Evolutionary conservation across 441 rosid species (phyloP).

Genomic region (Pelargonium australe): DNA sequence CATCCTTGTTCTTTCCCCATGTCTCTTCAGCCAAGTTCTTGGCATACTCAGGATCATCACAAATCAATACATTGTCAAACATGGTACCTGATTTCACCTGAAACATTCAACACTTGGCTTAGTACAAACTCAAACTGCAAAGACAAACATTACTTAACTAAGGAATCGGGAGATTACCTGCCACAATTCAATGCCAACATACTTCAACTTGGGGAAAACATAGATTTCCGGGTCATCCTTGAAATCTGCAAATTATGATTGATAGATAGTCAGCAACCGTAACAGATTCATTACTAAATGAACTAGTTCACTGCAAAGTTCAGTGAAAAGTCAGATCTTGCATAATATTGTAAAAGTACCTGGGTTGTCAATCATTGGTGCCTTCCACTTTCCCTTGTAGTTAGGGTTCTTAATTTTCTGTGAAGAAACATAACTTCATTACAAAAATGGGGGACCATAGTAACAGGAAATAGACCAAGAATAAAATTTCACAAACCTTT

Average conservation of each 20-base stretch:
- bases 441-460: not conserved
- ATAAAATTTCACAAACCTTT: constrained; percentile 47
- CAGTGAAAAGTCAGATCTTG: not conserved
- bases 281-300: too few relatives aligned
- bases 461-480: not conserved
- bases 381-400: constrained; percentile 95
- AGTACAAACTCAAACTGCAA: not conserved
- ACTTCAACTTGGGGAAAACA: constrained; percentile 75
- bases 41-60: constrained; percentile 75
- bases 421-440: constrained; percentile 10
- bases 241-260: constrained; percentile 43
- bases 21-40: constrained; percentile 77
- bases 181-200: constrained; percentile 91
- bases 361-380: constrained; percentile 92
- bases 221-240: constrained; percentile 87
- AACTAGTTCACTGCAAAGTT: not conserved
- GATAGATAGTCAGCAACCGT: too few relatives aligned
- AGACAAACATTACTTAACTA: not conserved
- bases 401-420: constrained; percentile 92
- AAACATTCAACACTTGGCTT: constrained; percentile 6
- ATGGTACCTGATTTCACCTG: constrained; percentile 93
- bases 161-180: constrained; percentile 45
- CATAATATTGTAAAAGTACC: constrained; percentile 30
- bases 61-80: constrained; percentile 73
- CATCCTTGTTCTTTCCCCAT: constrained; percentile 91